Conservation (phyloP, 306 rosid genomes). For the Lathyrus tuberosus region DNA sequence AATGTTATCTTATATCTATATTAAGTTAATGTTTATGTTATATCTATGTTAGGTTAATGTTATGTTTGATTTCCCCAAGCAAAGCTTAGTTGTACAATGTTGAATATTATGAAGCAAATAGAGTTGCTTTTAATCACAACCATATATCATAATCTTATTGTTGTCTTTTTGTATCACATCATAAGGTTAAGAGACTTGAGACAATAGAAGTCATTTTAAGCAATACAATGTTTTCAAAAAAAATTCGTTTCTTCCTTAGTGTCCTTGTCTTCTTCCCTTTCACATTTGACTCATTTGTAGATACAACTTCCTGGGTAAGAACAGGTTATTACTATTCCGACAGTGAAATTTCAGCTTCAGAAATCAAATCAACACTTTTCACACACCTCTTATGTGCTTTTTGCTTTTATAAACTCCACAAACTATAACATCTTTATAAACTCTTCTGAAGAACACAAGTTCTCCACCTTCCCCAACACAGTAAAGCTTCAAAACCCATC, state of each 20-base stretch:
- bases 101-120: no score
- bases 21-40: no score
- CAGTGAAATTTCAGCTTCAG: slow-evolving; percentile 35
- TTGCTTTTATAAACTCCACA: slow-evolving; percentile 41
- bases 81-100: no score
- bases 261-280: slow-evolving; percentile 25
- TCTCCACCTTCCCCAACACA: slow-evolving; percentile 43
- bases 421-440: slow-evolving; percentile 38
- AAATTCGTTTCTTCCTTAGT: neutral
- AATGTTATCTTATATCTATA: no score
- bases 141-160: no score
- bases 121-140: no score
- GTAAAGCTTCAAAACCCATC: slow-evolving; percentile 54
- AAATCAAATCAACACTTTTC: slow-evolving; percentile 46
- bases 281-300: slow-evolving; percentile 8
- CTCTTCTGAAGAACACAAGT: slow-evolving; percentile 36
- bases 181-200: no score
- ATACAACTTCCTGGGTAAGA: slow-evolving; percentile 33
- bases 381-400: slow-evolving; percentile 47
- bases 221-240: slow-evolving; percentile 40
- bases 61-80: no score
- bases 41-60: no score
- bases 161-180: no score
- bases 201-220: neutral
- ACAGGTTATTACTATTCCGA: slow-evolving; percentile 46